Evolutionary conservation across 208 protist genomes (phyloP).

Genomic region (Tritrichomonas musculus): DNA sequence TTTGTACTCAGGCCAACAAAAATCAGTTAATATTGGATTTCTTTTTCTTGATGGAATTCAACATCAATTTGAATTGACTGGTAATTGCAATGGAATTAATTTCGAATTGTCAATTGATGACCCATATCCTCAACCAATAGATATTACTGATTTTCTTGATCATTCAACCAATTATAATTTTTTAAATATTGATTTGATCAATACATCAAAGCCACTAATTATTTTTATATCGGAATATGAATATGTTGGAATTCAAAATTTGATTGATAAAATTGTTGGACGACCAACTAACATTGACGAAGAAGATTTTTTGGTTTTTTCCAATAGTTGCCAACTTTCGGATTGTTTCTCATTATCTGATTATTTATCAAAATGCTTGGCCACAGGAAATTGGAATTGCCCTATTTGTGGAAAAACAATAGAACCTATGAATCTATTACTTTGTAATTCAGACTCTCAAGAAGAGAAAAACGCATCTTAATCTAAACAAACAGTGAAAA

Average conservation of each 20-base stretch:
- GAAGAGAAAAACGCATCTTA: no score
- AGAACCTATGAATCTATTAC: no score
- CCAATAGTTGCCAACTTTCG: not conserved
- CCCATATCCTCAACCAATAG: not conserved
- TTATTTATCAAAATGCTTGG: not conserved
- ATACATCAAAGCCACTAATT: not conserved
- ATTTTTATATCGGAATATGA: not conserved
- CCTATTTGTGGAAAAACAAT: slow-evolving; percentile 18
- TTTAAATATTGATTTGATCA: not conserved
- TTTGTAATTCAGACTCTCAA: no score
- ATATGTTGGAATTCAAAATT: not conserved
- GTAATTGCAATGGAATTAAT: not conserved
- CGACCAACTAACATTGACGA: not conserved
- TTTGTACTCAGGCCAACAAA: not conserved
- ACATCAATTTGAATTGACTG: not conserved
- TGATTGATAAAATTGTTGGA: not conserved
- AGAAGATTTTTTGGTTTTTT: not conserved
- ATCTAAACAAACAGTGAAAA: no score
- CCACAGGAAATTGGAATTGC: not conserved
- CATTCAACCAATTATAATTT: not conserved
- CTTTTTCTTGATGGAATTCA: not conserved
- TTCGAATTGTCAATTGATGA: not conserved
- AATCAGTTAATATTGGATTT: not conserved
- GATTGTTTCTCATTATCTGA: not conserved
- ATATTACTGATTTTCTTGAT: not conserved